Percentiles rank a stretch among this genome's conserved stretches.
Evolutionary conservation across 257 asterid genomes (phyloP).

Genomic region (Solanum paucissectum): DNA sequence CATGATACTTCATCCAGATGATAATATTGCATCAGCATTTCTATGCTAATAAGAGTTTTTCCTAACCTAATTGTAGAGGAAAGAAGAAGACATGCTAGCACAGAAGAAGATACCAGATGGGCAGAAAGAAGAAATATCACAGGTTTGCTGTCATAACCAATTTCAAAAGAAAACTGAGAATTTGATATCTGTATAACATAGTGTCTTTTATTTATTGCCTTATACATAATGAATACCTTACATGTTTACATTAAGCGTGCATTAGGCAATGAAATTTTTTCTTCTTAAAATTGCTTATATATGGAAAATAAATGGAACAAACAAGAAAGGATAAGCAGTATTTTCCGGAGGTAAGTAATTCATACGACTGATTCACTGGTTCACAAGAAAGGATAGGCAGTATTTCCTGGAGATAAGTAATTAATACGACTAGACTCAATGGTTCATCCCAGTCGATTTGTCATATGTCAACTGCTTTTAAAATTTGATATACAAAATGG

Average conservation of each 20-base stretch:
- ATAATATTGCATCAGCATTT: conserved; percentile 7
- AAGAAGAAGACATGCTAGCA: conserved; percentile 96
- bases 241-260: background rate
- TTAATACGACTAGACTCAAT: background rate
- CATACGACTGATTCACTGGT: background rate
- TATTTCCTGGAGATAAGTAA: background rate
- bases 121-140: conserved; percentile 84
- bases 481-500: background rate
- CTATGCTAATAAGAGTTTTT: conserved; percentile 17
- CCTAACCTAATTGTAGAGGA: conserved; percentile 33
- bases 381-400: background rate
- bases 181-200: background rate
- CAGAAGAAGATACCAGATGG: conserved; percentile 97
- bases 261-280: background rate
- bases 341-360: background rate
- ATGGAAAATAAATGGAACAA: background rate
- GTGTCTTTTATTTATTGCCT: background rate
- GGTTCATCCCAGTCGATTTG: background rate
- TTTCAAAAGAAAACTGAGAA: background rate
- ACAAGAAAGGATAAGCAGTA: background rate
- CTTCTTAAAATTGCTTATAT: background rate
- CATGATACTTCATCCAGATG: background rate
- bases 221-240: background rate
- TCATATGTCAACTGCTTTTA: background rate
- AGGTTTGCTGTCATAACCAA: conserved; percentile 38